Percentiles rank a stretch among this genome's conserved stretches.
Conservation (phyloP, 305 asterid species). For the Solanum hybrid region DNA sequence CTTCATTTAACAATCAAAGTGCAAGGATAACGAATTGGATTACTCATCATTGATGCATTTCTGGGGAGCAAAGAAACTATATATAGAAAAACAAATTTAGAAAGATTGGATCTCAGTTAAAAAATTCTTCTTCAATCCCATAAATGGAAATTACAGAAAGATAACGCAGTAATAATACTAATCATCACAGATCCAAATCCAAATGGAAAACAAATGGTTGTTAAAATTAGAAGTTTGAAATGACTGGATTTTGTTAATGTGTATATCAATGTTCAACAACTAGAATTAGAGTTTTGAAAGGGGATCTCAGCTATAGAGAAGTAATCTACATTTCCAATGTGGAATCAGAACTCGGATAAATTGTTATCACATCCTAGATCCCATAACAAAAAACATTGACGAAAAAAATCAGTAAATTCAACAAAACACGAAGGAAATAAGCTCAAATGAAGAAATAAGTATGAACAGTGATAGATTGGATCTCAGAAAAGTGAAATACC, state of each 20-base stretch:
- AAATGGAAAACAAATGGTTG: not conserved
- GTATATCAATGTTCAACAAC: not conserved
- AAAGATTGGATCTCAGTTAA: not conserved
- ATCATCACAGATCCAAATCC: not conserved
- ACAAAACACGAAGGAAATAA: not conserved
- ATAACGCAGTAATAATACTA: slow-evolving; percentile 1
- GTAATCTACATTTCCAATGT: not conserved
- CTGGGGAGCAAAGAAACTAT: rapidly evolving
- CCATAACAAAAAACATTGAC: not conserved
- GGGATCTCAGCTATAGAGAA: not conserved
- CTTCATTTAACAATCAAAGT: slow-evolving; percentile 3
- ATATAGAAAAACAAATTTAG: no score
- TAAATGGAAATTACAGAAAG: not conserved
- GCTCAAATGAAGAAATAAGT: not conserved
- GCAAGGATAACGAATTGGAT: slow-evolving; percentile 5
- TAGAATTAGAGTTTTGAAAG: not conserved
- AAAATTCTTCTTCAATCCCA: not conserved
- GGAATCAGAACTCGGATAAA: slow-evolving; percentile 7
- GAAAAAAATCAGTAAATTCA: not conserved
- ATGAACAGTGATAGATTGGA: not conserved
- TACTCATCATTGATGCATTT: not conserved
- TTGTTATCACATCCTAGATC: not conserved
- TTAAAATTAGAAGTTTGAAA: not conserved
- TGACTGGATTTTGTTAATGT: not conserved
- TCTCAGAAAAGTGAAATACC: slow-evolving; percentile 10